These are phyloP conservation scores for Rhizopogon sp. DNA, from an alignment of 768 basidiomycete species.

Conservation along the genomic window DNA sequence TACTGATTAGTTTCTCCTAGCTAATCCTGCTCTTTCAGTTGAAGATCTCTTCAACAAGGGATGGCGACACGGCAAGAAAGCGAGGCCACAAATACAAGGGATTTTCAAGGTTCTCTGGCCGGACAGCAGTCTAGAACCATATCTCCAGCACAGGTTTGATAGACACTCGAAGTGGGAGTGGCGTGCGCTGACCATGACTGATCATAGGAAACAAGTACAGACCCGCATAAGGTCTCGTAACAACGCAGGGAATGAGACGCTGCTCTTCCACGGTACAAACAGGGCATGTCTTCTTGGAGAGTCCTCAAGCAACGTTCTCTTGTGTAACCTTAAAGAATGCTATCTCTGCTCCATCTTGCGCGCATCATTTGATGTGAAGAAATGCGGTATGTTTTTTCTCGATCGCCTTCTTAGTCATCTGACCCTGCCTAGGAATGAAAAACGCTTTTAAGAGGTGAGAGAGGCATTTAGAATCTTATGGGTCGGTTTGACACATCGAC, in stretches of 20 bases:
- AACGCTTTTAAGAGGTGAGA: constrained; percentile 48
- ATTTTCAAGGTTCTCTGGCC: constrained; percentile 50
- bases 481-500: neutral
- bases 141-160: constrained; percentile 43
- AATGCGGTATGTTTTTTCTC: constrained; percentile 41
- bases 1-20: neutral
- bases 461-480: neutral
- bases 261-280: constrained; percentile 67
- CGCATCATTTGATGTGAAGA: constrained; percentile 53
- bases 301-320: constrained; percentile 35
- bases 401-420: constrained; percentile 8
- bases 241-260: constrained; percentile 44
- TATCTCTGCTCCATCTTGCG: constrained; percentile 53
- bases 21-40: constrained; percentile 29
- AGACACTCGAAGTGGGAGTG: constrained; percentile 12
- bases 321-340: constrained; percentile 48
- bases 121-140: constrained; percentile 38
- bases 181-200: constrained; percentile 4
- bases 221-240: constrained; percentile 18
- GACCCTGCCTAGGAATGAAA: constrained; percentile 36
- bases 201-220: constrained; percentile 22
- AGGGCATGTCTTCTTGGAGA: constrained; percentile 57
- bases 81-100: constrained; percentile 40
- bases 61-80: constrained; percentile 54
- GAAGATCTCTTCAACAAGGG: constrained; percentile 45